Evolutionary conservation across 1,284 basidiomycete genomes (phyloP).

Genomic region (Tilletia indica): DNA sequence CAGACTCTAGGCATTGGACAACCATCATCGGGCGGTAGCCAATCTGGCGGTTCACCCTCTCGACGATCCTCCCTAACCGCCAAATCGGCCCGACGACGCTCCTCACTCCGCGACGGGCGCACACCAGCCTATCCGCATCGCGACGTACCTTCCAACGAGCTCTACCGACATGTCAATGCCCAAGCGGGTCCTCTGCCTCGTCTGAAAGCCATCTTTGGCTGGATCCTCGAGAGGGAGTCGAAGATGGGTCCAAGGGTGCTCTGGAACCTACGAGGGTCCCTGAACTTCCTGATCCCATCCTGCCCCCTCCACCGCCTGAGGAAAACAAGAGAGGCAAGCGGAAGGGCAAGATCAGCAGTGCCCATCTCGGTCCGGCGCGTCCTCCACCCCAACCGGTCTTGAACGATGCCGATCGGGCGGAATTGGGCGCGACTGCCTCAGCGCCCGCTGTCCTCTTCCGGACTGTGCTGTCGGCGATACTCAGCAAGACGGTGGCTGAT

Average conservation of each 20-base stretch:
- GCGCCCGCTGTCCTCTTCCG: neutral
- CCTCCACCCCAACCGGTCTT: neutral
- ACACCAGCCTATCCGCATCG: slow-evolving; percentile 12
- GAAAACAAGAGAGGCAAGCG: slow-evolving; percentile 2
- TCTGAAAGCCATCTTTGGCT: slow-evolving; percentile 15
- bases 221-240: slow-evolving; percentile 10
- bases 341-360: neutral
- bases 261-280: slow-evolving; percentile 1
- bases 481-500: neutral
- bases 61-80: slow-evolving; percentile 4
- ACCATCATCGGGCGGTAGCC: neutral
- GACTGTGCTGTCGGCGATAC: neutral
- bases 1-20: neutral
- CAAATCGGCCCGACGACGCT: slow-evolving; percentile 1
- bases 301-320: neutral
- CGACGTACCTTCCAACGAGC: neutral
- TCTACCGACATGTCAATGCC: slow-evolving; percentile 12
- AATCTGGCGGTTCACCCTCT: neutral
- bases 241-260: neutral
- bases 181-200: neutral
- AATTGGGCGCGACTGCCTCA: neutral
- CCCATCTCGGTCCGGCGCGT: neutral
- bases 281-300: neutral
- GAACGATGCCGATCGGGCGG: slow-evolving; percentile 11
- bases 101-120: slow-evolving; percentile 3